Conservation (phyloP, 208 protist genomes). For the Trypanosoma rangeli region DNA sequence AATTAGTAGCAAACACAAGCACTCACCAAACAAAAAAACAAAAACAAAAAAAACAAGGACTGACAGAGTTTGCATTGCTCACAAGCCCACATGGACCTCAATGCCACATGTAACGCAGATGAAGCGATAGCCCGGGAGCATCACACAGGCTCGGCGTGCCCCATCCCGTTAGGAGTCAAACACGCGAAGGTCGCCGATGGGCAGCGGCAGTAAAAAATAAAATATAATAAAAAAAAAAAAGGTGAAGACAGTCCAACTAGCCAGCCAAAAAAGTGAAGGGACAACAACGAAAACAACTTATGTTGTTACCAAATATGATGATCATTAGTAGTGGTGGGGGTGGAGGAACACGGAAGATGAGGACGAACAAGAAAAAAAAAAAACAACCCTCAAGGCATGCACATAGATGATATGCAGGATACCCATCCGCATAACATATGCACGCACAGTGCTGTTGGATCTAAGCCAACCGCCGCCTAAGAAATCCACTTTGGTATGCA, state of each 20-base stretch:
- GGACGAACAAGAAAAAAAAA: conserved; percentile 14
- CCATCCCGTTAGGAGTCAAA: background rate
- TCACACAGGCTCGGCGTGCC: background rate
- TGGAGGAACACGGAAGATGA: conserved; percentile 11
- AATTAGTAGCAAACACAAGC: background rate
- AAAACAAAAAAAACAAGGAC: conserved; percentile 6
- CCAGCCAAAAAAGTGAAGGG: background rate
- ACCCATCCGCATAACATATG: too few species aligned
- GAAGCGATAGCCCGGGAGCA: background rate
- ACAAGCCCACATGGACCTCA: background rate
- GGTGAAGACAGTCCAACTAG: background rate
- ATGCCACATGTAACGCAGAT: background rate
- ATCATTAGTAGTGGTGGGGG: background rate
- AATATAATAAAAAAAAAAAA: too few species aligned
- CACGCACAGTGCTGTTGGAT: too few species aligned
- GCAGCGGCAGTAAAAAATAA: background rate
- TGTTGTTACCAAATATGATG: background rate
- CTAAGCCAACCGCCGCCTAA: too few species aligned
- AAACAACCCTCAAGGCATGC: background rate
- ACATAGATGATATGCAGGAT: too few species aligned
- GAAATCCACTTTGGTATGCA: too few species aligned
- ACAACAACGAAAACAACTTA: background rate
- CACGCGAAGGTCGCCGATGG: background rate
- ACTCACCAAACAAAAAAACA: conserved; percentile 24
- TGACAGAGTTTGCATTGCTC: too few species aligned